Base-by-base conservation (phyloP, 208 protist species). In the Leishmania lainsoni region DNA sequence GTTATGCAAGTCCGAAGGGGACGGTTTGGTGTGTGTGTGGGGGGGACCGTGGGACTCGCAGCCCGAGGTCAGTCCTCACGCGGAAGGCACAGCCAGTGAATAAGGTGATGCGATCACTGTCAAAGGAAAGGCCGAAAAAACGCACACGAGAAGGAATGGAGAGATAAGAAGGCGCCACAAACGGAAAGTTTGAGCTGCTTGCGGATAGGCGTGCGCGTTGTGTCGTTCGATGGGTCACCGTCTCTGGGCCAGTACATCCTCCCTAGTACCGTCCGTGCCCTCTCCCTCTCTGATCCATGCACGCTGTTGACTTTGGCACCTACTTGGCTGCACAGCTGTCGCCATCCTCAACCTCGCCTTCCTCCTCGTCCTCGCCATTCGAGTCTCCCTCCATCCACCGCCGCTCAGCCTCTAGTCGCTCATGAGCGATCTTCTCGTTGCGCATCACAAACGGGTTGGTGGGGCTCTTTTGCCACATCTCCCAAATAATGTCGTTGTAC, bases 401-500 rank as follows among this genome's bases (percentile, higher is more conserved):
- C 6, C 93, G 91, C 84, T 98, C 89, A 74, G 85, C 84, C 69
- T 94, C 89, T 42, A 97, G 81, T 2, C 92, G 86, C 59, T 94
- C 90, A 29, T 80, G 83, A 9, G 90, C 89, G 32, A 86, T 75
- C 78, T 79, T 81, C 84, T 96, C 95, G 56, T 48, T 93, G 76
- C 95, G 93, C 86, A 92, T 87, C 72, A 96, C 95, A 87, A 98
- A 97, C 61, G 95, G 95, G 71, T 98, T 98, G 45, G 75, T 68
- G 17, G 90, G 83, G 75, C 83, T 90, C 88, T 95, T 96, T 82
- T 91, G 91, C 95, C 95, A 98, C 90, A 94, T 91, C 78, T 96
- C 91, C 93, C 95, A 98, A 9, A 98, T 80, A 45, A 96, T 59
- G 65, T 97, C 92, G 81, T 95, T 95, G 91, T 98, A 98, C 88